A percentile compares a stretch with the other conserved stretches of the same genome.
Conservation (phyloP, 768 basidiomycete species). For the Cytidiella melzeri region DNA sequence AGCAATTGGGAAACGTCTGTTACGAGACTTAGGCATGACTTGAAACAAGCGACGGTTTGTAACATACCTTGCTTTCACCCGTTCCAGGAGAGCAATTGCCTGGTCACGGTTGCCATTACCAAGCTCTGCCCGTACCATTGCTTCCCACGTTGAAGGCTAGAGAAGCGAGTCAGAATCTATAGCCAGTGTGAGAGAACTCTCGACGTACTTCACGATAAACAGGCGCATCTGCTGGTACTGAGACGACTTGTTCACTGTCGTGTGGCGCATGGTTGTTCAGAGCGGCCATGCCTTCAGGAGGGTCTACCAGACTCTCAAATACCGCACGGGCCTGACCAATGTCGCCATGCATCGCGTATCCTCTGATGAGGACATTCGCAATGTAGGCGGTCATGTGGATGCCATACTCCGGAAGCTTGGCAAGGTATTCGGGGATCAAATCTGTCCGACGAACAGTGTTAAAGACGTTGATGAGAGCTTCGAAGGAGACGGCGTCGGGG, state of each 20-base stretch:
- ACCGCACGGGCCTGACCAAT: constrained; percentile 66
- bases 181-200: not conserved
- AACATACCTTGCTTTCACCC: constrained; percentile 65
- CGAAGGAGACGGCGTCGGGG: constrained; percentile 83
- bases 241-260: constrained; percentile 33
- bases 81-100: constrained; percentile 62
- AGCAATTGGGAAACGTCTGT: constrained; percentile 69
- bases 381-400: constrained; percentile 95
- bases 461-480: constrained; percentile 83
- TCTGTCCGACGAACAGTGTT: constrained; percentile 75
- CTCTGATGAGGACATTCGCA: constrained; percentile 77
- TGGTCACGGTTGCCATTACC: constrained; percentile 65
- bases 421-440: constrained; percentile 62
- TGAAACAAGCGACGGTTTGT: constrained; percentile 13
- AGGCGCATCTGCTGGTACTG: constrained; percentile 41
- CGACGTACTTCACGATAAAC: constrained; percentile 75
- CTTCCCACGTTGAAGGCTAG: constrained; percentile 90
- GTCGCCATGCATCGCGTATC: constrained; percentile 60
- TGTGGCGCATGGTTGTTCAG: constrained; percentile 83
- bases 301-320: constrained; percentile 79
- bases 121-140: constrained; percentile 91
- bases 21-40: not conserved
- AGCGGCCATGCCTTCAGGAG: constrained; percentile 79
- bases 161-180: constrained; percentile 5
- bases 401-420: constrained; percentile 51